Conservation (phyloP, 1,284 basidiomycete species). For the Sphaerobolus stellatus region DNA sequence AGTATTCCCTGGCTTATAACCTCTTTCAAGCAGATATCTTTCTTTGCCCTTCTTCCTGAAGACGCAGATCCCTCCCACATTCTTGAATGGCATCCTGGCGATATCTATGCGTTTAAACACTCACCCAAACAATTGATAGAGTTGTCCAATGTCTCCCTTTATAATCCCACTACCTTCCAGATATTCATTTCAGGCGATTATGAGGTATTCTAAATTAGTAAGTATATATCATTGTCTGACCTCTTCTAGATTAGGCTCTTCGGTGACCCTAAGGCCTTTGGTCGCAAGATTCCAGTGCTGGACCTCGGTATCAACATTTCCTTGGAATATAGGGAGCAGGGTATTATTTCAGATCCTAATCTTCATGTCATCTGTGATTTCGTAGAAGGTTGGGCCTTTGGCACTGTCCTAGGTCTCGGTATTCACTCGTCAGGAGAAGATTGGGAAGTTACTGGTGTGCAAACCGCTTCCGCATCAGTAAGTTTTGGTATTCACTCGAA, state of each 20-base stretch:
- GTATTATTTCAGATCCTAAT: slow-evolving; percentile 42
- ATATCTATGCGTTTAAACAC: slow-evolving; percentile 64
- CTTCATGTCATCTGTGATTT: slow-evolving; percentile 63
- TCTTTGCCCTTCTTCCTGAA: slow-evolving; percentile 59
- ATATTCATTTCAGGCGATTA: slow-evolving; percentile 67
- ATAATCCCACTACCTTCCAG: slow-evolving; percentile 47
- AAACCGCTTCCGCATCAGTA: slow-evolving; percentile 16
- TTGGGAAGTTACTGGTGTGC: slow-evolving; percentile 43
- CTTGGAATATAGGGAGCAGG: slow-evolving; percentile 32
- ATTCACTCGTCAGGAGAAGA: slow-evolving; percentile 52
- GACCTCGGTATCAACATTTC: slow-evolving; percentile 47
- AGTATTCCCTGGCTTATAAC: slow-evolving; percentile 29
- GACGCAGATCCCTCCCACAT: slow-evolving; percentile 21
- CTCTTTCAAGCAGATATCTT: slow-evolving; percentile 52
- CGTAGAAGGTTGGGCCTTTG: slow-evolving; percentile 66
- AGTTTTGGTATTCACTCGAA: not conserved
- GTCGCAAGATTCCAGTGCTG: slow-evolving; percentile 48
- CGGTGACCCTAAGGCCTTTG: slow-evolving; percentile 57
- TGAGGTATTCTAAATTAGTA: slow-evolving; percentile 64
- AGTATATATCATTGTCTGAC: no score
- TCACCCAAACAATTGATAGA: slow-evolving; percentile 44
- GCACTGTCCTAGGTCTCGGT: slow-evolving; percentile 61
- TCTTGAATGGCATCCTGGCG: slow-evolving; percentile 70
- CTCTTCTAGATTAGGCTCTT: slow-evolving; percentile 67
- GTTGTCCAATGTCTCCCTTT: slow-evolving; percentile 43